phyloP scores from a whole-genome alignment of 345 rosid species.

The Lepidium didymum region DNA sequence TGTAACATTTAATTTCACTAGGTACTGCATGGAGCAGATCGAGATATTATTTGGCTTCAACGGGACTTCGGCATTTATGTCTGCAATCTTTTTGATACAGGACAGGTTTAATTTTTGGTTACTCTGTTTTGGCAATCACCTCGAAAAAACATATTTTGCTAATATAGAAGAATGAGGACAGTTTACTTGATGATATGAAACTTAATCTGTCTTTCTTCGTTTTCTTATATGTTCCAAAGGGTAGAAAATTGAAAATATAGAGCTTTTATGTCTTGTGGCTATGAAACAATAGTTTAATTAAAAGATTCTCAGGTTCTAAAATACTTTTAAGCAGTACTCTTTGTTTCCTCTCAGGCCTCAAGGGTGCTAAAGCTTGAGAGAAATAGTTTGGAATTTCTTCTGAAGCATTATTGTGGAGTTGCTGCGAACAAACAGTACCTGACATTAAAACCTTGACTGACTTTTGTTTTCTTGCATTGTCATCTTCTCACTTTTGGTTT shows the following conservation, averaged over 20 bases:
- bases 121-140: not conserved
- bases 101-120: slow-evolving; percentile 58
- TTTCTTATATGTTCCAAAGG: not conserved
- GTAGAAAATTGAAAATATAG: not conserved
- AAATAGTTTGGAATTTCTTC: slow-evolving; percentile 77
- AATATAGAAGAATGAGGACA: not conserved
- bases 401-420: slow-evolving; percentile 68
- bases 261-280: not conserved
- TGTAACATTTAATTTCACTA: slow-evolving; percentile 32
- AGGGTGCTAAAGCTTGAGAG: slow-evolving; percentile 84
- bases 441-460: slow-evolving; percentile 10
- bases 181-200: not conserved
- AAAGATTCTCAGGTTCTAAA: not conserved
- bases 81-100: slow-evolving; percentile 95
- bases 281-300: not conserved
- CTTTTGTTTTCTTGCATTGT: not conserved
- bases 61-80: slow-evolving; percentile 93
- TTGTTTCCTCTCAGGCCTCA: slow-evolving; percentile 47
- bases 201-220: not conserved
- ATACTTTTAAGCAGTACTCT: not conserved
- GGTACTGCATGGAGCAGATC: slow-evolving; percentile 99
- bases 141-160: not conserved
- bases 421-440: slow-evolving; percentile 82
- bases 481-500: not conserved
- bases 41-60: slow-evolving; percentile 92